These are phyloP conservation scores for Candida ipomoeae DNA, from an alignment of 805 yeast species.

Conservation along the genomic window DNA sequence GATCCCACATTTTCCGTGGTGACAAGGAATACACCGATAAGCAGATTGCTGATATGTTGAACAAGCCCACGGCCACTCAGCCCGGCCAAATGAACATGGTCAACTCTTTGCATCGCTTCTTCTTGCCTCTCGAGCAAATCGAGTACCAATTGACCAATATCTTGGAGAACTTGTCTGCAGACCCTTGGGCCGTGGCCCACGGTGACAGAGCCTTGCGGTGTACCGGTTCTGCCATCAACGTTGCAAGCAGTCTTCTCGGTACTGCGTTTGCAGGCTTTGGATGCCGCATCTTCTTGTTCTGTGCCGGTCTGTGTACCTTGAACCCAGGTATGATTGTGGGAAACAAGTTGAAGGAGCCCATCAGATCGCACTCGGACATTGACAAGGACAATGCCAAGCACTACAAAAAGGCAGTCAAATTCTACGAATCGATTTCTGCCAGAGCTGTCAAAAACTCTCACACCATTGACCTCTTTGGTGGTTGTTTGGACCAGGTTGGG, in stretches of 20 bases:
- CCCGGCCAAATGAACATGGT: slow-evolving; percentile 24
- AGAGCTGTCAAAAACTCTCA: slow-evolving; percentile 70
- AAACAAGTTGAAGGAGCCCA: slow-evolving; percentile 87
- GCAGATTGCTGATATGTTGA: slow-evolving; percentile 54
- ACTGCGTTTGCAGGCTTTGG: slow-evolving; percentile 81
- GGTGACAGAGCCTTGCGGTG: slow-evolving; percentile 85
- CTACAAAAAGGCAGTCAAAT: slow-evolving; percentile 79
- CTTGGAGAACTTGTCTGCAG: slow-evolving; percentile 71
- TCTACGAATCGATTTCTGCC: slow-evolving; percentile 68
- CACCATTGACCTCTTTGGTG: slow-evolving; percentile 86
- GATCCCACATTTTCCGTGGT: slow-evolving; percentile 83
- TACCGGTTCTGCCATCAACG: slow-evolving; percentile 86
- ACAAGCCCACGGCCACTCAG: slow-evolving; percentile 28
- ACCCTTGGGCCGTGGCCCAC: slow-evolving; percentile 86
- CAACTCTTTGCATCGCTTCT: slow-evolving; percentile 52
- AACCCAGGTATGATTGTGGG: slow-evolving; percentile 94
- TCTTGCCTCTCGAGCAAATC: slow-evolving; percentile 68
- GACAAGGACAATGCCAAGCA: slow-evolving; percentile 87
- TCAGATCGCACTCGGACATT: slow-evolving; percentile 94
- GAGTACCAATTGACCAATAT: slow-evolving; percentile 80
- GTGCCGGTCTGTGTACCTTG: slow-evolving; percentile 94
- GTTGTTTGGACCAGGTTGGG: slow-evolving; percentile 95
- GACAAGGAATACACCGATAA: slow-evolving; percentile 77
- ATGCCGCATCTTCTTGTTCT: slow-evolving; percentile 82
- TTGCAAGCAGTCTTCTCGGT: slow-evolving; percentile 79